These are phyloP conservation scores for Trametes sp. DNA, from an alignment of 1,284 basidiomycete genomes.

Conservation along the genomic window DNA sequence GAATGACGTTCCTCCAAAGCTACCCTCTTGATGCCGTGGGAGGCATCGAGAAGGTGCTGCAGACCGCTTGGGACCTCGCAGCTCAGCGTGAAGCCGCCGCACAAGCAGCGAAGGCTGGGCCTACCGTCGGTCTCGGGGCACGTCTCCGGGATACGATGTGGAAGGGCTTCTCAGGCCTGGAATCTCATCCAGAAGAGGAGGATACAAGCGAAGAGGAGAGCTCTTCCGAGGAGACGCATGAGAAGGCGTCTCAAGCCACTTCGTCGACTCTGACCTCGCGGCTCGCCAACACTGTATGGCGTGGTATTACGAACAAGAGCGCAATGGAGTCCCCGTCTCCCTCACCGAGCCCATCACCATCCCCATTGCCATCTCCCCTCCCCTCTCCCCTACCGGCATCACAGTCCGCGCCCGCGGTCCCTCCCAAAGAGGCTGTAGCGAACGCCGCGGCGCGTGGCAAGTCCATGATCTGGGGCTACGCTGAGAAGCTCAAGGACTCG, in stretches of 20 bases:
- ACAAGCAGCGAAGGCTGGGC: constrained; percentile 37
- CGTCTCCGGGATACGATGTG: constrained; percentile 70
- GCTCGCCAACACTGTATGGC: constrained; percentile 69
- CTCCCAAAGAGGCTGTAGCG: constrained; percentile 22
- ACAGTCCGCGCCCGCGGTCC: constrained; percentile 29
- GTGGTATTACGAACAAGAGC: constrained; percentile 76
- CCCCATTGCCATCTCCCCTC: constrained; percentile 41
- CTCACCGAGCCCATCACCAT: constrained; percentile 48
- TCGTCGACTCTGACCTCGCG: constrained; percentile 57
- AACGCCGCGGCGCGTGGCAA: constrained; percentile 27
- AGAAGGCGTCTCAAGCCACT: constrained; percentile 43
- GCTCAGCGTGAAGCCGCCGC: constrained; percentile 54
- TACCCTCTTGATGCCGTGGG: constrained; percentile 72
- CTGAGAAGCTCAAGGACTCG: constrained; percentile 75
- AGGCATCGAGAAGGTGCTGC: constrained; percentile 74
- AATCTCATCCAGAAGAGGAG: constrained; percentile 40
- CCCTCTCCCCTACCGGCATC: constrained; percentile 43
- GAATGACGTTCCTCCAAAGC: constrained; percentile 64
- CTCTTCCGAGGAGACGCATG: constrained; percentile 48
- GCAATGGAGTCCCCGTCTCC: constrained; percentile 68
- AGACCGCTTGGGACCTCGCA: constrained; percentile 67
- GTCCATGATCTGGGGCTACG: constrained; percentile 67
- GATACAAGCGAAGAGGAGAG: constrained; percentile 46
- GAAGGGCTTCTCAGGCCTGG: constrained; percentile 60
- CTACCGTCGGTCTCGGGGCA: constrained; percentile 54